Conservation (phyloP, 2,329 filamentous ascomycete genomes). For the Mycosphaerella sp. region DNA sequence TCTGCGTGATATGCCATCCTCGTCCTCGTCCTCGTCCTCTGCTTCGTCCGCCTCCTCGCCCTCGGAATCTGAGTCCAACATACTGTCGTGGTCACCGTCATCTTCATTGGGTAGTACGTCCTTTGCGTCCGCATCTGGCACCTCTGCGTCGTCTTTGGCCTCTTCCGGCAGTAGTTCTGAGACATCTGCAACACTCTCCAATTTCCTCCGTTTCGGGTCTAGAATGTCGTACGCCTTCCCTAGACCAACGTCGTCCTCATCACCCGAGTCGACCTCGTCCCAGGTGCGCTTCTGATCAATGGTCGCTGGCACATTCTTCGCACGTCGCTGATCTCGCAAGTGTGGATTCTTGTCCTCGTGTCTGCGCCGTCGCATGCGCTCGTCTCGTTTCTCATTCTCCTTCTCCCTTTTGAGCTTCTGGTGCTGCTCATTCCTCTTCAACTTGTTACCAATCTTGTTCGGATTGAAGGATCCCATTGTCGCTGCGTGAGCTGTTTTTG, state of each 20-base stretch:
- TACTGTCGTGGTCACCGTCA: conserved; percentile 63
- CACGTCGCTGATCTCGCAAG: conserved; percentile 65
- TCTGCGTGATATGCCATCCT: conserved; percentile 29
- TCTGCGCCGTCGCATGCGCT: conserved; percentile 71
- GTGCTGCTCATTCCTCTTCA: conserved; percentile 69
- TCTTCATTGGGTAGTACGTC: conserved; percentile 32
- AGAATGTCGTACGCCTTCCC: conserved; percentile 43
- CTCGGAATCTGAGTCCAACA: conserved; percentile 54
- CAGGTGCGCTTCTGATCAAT: conserved; percentile 85
- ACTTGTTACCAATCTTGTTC: conserved; percentile 48
- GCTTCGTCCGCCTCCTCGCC: conserved; percentile 40
- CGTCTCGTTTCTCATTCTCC: conserved; percentile 68
- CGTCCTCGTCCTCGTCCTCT: conserved; percentile 42
- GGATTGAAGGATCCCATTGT: conserved; percentile 31
- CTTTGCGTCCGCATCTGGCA: conserved; percentile 32
- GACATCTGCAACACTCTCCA: conserved; percentile 29
- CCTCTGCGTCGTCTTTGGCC: conserved; percentile 11
- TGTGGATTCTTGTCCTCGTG: conserved; percentile 80
- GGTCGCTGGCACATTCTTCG: conserved; percentile 71
- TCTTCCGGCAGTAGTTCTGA: conserved; percentile 9
- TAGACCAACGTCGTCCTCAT: conserved; percentile 36
- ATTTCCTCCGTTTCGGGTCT: conserved; percentile 41
- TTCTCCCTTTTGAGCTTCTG: conserved; percentile 72
- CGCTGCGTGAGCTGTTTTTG: background rate
- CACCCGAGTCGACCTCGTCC: conserved; percentile 53